A percentile compares a stretch with the other conserved stretches of the same genome.
Conservation (phyloP, 1,284 basidiomycete genomes). For the Cerrena zonata region DNA sequence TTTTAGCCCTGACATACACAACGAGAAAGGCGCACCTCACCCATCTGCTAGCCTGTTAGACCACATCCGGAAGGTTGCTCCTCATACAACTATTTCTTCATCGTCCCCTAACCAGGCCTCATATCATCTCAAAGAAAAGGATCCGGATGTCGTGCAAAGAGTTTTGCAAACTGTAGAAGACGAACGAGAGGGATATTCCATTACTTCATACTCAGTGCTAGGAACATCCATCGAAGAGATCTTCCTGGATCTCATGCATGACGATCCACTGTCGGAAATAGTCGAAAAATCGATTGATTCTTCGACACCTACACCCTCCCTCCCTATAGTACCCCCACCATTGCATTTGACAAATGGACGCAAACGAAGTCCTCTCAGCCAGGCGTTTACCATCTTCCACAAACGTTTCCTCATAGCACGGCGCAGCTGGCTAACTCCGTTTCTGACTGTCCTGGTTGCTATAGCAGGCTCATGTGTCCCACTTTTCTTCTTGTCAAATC, state of each 20-base stretch:
- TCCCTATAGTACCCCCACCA: constrained; percentile 6
- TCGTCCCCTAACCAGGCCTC: constrained; percentile 36
- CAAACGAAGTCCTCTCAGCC: constrained; percentile 44
- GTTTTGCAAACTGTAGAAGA: constrained; percentile 53
- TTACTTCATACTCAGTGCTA: constrained; percentile 59
- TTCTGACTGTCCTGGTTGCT: constrained; percentile 57
- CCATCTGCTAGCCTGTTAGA: constrained; percentile 35
- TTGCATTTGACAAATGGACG: constrained; percentile 46
- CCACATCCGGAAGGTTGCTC: constrained; percentile 42
- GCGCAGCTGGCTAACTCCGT: constrained; percentile 62
- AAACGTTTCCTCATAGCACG: constrained; percentile 65
- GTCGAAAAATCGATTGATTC: constrained; percentile 14
- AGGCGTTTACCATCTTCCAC: constrained; percentile 66
- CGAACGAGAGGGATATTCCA: constrained; percentile 31
- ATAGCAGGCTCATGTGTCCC: constrained; percentile 62
- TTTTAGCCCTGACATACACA: constrained; percentile 28
- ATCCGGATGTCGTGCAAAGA: constrained; percentile 45
- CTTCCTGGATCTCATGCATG: constrained; percentile 67
- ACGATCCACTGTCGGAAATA: constrained; percentile 27
- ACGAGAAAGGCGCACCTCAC: constrained; percentile 23
- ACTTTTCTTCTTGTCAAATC: constrained; percentile 52
- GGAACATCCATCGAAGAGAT: constrained; percentile 77
- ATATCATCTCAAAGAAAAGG: constrained; percentile 57
- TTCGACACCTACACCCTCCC: constrained; percentile 14
- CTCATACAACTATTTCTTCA: constrained; percentile 37